Evolutionary conservation across 192 early-diverging fungal genomes (phyloP).

Genomic region (Coemansia sp.): DNA sequence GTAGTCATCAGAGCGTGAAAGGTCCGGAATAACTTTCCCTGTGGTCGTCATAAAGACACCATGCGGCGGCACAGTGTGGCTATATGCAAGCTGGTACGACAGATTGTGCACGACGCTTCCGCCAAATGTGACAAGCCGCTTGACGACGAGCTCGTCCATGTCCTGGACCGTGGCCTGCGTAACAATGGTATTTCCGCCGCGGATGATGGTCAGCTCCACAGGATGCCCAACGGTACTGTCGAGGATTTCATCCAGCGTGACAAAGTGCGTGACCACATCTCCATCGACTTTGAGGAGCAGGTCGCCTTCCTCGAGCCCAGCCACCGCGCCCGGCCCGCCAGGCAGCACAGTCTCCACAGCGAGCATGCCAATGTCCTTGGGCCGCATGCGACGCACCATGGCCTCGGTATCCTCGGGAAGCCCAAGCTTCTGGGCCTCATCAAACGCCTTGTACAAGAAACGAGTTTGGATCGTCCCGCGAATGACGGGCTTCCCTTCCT

Average conservation of each 20-base stretch:
- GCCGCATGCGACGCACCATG: constrained; percentile 55
- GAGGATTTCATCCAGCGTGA: constrained; percentile 55
- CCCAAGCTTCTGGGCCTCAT: constrained; percentile 66
- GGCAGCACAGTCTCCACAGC: constrained; percentile 58
- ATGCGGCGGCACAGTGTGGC: constrained; percentile 59
- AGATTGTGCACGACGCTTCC: constrained; percentile 72
- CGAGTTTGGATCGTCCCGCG: constrained; percentile 71
- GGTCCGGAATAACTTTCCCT: constrained; percentile 5
- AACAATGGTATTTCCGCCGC: constrained; percentile 50
- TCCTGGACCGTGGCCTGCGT: constrained; percentile 58
- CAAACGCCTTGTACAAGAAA: constrained; percentile 65
- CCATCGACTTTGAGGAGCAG: constrained; percentile 63
- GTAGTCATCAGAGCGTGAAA: no score
- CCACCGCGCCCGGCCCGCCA: constrained; percentile 58
- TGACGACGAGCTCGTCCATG: constrained; percentile 72
- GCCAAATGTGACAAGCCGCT: constrained; percentile 79
- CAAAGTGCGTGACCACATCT: constrained; percentile 65
- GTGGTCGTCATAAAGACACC: constrained; percentile 73
- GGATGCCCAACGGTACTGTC: constrained; percentile 55
- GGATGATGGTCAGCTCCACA: constrained; percentile 52
- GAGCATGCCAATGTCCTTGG: constrained; percentile 67
- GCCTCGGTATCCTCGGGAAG: constrained; percentile 61
- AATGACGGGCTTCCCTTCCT: constrained; percentile 52
- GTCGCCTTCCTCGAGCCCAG: constrained; percentile 61
- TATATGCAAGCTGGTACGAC: constrained; percentile 71